Conservation (phyloP, 1,139 yeast species). For the Debaryomyces psychrophilus region DNA sequence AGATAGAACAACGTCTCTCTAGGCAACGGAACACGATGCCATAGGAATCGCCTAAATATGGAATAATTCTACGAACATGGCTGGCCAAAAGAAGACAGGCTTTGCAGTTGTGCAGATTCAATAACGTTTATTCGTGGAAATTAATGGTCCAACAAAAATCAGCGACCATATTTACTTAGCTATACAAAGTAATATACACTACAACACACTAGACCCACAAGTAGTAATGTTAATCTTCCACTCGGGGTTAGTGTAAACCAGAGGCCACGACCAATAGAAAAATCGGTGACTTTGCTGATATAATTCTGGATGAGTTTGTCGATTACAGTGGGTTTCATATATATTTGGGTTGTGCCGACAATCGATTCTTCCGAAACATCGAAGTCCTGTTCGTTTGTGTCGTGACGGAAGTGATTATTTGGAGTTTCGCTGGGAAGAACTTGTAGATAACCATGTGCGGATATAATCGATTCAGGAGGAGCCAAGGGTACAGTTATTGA, state of each 20-base stretch:
- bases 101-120: background rate
- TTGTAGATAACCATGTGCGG: slow-evolving; percentile 45
- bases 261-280: slow-evolving; percentile 40
- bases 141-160: background rate
- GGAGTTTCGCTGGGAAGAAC: slow-evolving; percentile 32
- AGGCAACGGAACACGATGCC: background rate
- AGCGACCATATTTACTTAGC: background rate
- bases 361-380: slow-evolving; percentile 25
- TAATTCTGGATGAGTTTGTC: slow-evolving; percentile 36
- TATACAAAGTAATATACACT: background rate
- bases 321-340: slow-evolving; percentile 44
- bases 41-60: background rate
- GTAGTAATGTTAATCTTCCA: slow-evolving; percentile 38
- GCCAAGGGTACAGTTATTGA: slow-evolving; percentile 43
- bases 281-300: slow-evolving; percentile 38
- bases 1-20: background rate
- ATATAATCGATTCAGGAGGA: slow-evolving; percentile 47
- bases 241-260: slow-evolving; percentile 41
- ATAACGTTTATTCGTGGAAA: background rate
- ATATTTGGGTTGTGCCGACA: slow-evolving; percentile 49
- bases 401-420: slow-evolving; percentile 22
- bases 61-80: background rate
- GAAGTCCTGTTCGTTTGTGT: slow-evolving; percentile 16
- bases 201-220: slow-evolving; percentile 14
- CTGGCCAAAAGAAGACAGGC: background rate